Base-by-base conservation (phyloP, 345 rosid genomes). In the Bruguiera sexangula region DNA sequence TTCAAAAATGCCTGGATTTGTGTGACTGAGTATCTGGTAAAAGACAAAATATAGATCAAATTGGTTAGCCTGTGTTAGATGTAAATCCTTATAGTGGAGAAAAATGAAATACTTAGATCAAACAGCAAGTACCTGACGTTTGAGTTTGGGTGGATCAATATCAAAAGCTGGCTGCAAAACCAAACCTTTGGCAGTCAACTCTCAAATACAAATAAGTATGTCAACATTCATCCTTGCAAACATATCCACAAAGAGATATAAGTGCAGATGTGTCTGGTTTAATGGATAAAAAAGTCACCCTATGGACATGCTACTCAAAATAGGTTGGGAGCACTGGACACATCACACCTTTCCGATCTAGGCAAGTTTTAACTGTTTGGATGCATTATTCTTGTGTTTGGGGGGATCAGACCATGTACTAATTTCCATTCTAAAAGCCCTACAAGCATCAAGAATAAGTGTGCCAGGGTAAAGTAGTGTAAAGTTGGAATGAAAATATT, bases 1-100 rank as follows among this genome's bases (percentile, higher is more conserved):
- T 63, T 88, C 80, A 11, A 95, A 90, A 34, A 66, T 83, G 74
- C 96, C 92, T 5, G 99, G 98, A 82, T 95, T 95, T 67, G 88
- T 73, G 29, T 90, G 83, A 78, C 87, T 81, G 24, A 76, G 80
- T 69, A 90, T 82, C 99, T 95, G 84, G 66, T 24, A 51, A 15
- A 68, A 51, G 55, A 61, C 30, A 39, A 59, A 63, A 39, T 13
- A 55, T 22, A 26, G 31, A 16, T 61, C 31, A 39, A 71, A 30
- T 64, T 72, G 15, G 52, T 30, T 59, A 65, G 24, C 30, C n/a
- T 62, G 65, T 5, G 66, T 36, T 31, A 54, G 52, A 55, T 8
- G 60, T 30, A 52, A 43, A 43, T 43, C 3, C 31, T 26, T 67
- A 6, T 32, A 58, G 60, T 32, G 29, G 20, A 31, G 66, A 63